Conservation (phyloP, 116 monocot species). For the Papilionanthe hybrid region DNA sequence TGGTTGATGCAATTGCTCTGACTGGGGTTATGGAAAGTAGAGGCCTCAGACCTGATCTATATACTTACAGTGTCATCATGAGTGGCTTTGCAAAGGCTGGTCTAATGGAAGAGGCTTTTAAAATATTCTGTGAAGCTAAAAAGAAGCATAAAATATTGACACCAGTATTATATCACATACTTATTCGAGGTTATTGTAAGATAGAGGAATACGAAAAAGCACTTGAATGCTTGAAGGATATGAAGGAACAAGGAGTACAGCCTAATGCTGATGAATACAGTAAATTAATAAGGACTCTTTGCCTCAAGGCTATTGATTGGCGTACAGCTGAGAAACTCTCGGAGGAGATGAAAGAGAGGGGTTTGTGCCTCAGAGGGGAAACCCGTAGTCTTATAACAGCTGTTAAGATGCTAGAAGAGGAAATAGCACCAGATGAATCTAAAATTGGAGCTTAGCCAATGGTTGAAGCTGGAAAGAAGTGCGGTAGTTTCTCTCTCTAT, state of each 20-base stretch:
- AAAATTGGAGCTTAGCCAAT: slow-evolving; percentile 23
- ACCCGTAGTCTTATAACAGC: slow-evolving; percentile 60
- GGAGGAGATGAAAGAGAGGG: slow-evolving; percentile 69
- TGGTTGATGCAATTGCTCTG: slow-evolving; percentile 68
- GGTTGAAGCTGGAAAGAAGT: not conserved
- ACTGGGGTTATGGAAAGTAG: slow-evolving; percentile 52
- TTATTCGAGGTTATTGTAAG: slow-evolving; percentile 83
- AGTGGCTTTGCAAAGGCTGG: slow-evolving; percentile 70
- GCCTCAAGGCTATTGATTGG: slow-evolving; percentile 87
- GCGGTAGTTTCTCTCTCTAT: not conserved
- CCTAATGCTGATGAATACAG: slow-evolving; percentile 77
- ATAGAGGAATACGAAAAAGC: slow-evolving; percentile 73
- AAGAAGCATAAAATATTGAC: slow-evolving; percentile 56
- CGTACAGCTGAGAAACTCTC: slow-evolving; percentile 61
- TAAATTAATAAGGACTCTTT: slow-evolving; percentile 65
- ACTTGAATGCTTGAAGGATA: slow-evolving; percentile 59
- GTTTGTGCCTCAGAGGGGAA: slow-evolving; percentile 38
- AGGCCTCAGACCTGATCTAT: slow-evolving; percentile 62
- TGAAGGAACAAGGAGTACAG: slow-evolving; percentile 62
- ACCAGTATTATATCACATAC: slow-evolving; percentile 63
- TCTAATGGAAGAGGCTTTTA: slow-evolving; percentile 70
- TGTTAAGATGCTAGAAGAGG: slow-evolving; percentile 77
- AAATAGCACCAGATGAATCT: slow-evolving; percentile 10
- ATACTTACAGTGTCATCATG: slow-evolving; percentile 83
- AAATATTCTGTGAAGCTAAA: slow-evolving; percentile 64